Evolutionary conservation across 257 asterid species (phyloP).

Genomic region (Haberlea rhodopensis): DNA sequence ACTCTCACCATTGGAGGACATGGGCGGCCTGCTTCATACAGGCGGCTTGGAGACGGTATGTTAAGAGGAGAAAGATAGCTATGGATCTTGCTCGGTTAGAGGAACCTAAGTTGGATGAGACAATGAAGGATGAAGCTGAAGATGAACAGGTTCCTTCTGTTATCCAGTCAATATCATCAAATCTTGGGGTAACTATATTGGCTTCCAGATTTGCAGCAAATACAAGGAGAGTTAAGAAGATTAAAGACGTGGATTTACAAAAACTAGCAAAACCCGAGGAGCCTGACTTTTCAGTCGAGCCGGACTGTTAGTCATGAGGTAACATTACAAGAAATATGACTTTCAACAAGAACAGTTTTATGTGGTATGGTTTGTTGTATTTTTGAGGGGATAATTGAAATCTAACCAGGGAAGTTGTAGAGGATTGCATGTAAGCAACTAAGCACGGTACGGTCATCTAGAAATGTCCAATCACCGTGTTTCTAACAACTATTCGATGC

Average conservation of each 20-base stretch:
- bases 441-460: no score
- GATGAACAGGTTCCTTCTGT: slow-evolving; percentile 32
- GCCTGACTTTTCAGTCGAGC: slow-evolving; percentile 77
- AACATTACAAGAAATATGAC: not conserved
- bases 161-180: slow-evolving; percentile 32
- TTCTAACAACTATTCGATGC: no score
- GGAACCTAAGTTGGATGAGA: slow-evolving; percentile 47
- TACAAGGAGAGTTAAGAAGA: slow-evolving; percentile 83
- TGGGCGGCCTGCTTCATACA: slow-evolving; percentile 95
- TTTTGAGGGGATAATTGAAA: no score
- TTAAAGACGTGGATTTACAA: slow-evolving; percentile 60
- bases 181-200: slow-evolving; percentile 71
- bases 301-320: slow-evolving; percentile 50
- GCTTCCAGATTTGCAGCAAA: slow-evolving; percentile 90
- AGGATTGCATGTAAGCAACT: no score
- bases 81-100: slow-evolving; percentile 68
- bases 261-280: slow-evolving; percentile 82
- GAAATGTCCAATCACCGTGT: no score
- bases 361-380: no score
- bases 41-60: slow-evolving; percentile 77
- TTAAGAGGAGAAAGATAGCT: slow-evolving; percentile 58
- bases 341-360: no score
- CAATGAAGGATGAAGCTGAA: slow-evolving; percentile 27
- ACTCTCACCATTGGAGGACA: slow-evolving; percentile 93
- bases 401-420: no score